Percentiles rank a stretch among this genome's conserved stretches.
These are phyloP conservation scores for Lactarius pseudohatsudake DNA, from an alignment of 768 basidiomycete genomes.

Conservation along the genomic window DNA sequence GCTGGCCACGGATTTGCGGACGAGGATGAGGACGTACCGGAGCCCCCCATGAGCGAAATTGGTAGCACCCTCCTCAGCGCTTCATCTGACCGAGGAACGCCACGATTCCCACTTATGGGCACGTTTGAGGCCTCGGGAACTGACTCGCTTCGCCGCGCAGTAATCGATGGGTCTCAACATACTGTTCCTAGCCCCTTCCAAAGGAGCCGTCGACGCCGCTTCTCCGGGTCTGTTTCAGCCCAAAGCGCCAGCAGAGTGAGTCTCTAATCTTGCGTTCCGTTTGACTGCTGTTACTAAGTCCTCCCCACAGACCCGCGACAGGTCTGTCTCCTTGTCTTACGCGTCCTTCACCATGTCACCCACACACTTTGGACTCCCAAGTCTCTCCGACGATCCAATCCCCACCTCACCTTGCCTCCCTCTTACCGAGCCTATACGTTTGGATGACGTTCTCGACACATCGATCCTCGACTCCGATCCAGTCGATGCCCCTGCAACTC, in stretches of 20 bases:
- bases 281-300: conserved; percentile 16
- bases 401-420: conserved; percentile 36
- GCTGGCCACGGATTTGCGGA: conserved; percentile 49
- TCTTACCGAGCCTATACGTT: conserved; percentile 50
- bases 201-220: conserved; percentile 22
- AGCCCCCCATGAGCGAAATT: conserved; percentile 28
- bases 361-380: conserved; percentile 31
- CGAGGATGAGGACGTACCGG: conserved; percentile 26
- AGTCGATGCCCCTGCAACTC: conserved; percentile 28
- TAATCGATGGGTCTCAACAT: conserved; percentile 29
- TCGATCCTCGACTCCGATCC: conserved; percentile 65
- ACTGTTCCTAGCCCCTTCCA: conserved; percentile 29
- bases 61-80: conserved; percentile 25
- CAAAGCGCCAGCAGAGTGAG: conserved; percentile 23
- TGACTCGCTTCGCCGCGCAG: conserved; percentile 22
- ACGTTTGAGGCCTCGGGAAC: conserved; percentile 21
- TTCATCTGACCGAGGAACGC: conserved; percentile 27
- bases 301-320: conserved; percentile 35
- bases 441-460: conserved; percentile 77
- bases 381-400: conserved; percentile 36
- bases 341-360: conserved; percentile 36
- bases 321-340: conserved; percentile 35
- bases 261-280: conserved; percentile 7
- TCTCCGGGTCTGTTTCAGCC: conserved; percentile 25
- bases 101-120: conserved; percentile 27